phyloP scores from a whole-genome alignment of 768 basidiomycete genomes.

The Pisolithus marmoratus region DNA sequence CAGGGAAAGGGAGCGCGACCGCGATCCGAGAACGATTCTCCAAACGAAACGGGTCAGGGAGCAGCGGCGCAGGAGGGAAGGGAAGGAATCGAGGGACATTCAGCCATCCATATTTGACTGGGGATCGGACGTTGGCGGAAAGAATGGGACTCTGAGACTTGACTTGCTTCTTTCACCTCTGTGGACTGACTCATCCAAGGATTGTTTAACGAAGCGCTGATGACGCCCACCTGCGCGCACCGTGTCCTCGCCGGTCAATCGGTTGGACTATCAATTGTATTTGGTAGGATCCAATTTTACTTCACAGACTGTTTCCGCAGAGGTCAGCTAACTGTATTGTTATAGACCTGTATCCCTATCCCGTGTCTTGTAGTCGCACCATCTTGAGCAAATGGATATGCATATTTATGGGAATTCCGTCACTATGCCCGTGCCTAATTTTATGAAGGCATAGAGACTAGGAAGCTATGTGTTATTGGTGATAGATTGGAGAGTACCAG shows the following conservation, averaged over 20 bases:
- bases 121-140: constrained; percentile 81
- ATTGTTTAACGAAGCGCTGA: constrained; percentile 18
- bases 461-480: too few relatives aligned
- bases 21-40: constrained; percentile 34
- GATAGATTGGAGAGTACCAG: too few relatives aligned
- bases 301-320: constrained; percentile 14
- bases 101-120: constrained; percentile 30
- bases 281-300: constrained; percentile 26
- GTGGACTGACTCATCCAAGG: constrained; percentile 9
- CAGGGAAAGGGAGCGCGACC: constrained; percentile 2
- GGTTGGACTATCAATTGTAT: constrained; percentile 24
- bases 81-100: constrained; percentile 29
- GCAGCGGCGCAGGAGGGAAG: constrained; percentile 17
- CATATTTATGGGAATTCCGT: constrained; percentile 21
- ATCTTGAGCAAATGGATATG: constrained; percentile 15
- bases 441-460: too few relatives aligned
- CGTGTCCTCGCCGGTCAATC: constrained; percentile 12
- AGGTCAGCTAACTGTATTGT: constrained; percentile 25
- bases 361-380: constrained; percentile 16
- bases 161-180: neutral
- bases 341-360: constrained; percentile 32
- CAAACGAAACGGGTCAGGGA: constrained; percentile 39
- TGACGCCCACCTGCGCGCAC: constrained; percentile 4
- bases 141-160: constrained; percentile 64
- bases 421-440: too few relatives aligned